Percentiles rank a stretch among this genome's conserved stretches.
These are phyloP conservation scores for Yamadazyma tumulicola DNA, from an alignment of 805 yeast species.

Conservation along the genomic window DNA sequence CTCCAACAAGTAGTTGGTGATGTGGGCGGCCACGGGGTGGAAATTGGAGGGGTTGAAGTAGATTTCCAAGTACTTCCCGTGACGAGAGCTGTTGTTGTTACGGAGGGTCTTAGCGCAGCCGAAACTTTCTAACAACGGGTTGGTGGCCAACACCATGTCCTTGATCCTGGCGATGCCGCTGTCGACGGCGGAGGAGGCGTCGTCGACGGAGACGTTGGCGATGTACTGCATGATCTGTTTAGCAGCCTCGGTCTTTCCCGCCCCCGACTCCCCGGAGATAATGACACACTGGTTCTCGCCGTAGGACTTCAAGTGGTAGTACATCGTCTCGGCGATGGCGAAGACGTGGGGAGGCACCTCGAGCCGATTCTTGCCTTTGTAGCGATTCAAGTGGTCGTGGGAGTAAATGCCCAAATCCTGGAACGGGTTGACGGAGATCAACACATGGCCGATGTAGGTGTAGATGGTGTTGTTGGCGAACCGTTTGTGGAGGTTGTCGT, in stretches of 20 bases:
- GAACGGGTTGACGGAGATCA: slow-evolving; percentile 95
- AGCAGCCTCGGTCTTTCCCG: slow-evolving; percentile 98
- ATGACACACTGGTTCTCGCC: slow-evolving; percentile 95
- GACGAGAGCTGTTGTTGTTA: slow-evolving; percentile 86
- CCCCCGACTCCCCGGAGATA: slow-evolving; percentile 96
- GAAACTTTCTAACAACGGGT: slow-evolving; percentile 84
- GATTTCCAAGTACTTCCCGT: slow-evolving; percentile 91
- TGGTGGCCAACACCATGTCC: slow-evolving; percentile 97
- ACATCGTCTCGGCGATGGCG: slow-evolving; percentile 97
- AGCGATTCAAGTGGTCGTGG: slow-evolving; percentile 65
- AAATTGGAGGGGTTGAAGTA: slow-evolving; percentile 67
- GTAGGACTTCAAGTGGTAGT: slow-evolving; percentile 90
- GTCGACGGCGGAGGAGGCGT: slow-evolving; percentile 26
- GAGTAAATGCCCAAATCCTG: slow-evolving; percentile 95
- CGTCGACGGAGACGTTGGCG: slow-evolving; percentile 76
- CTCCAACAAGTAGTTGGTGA: slow-evolving; percentile 90
- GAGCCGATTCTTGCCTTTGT: slow-evolving; percentile 87
- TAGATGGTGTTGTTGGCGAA: slow-evolving; percentile 88
- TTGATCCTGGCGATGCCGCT: slow-evolving; percentile 75
- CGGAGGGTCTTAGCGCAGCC: slow-evolving; percentile 93
- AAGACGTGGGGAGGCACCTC: slow-evolving; percentile 98
- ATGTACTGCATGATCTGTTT: slow-evolving; percentile 97
- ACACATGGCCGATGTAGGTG: slow-evolving; percentile 89
- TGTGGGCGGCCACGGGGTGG: slow-evolving; percentile 93
- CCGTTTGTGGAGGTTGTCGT: slow-evolving; percentile 84